Base-by-base conservation (phyloP, 768 basidiomycete genomes). In the Naematelia aurantialba region DNA sequence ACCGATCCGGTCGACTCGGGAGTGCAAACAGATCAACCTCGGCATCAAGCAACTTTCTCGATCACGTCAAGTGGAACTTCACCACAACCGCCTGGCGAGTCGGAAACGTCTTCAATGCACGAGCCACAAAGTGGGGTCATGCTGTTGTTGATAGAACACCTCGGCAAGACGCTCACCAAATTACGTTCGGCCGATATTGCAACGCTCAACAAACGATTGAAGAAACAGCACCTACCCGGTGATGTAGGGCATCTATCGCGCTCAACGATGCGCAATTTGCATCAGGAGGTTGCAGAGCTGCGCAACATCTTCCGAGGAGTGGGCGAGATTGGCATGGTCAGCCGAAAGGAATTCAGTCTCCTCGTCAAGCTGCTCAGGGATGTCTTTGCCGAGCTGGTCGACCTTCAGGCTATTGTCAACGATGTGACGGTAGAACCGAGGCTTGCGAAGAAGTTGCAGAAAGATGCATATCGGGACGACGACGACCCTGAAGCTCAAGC, bases 341-440 rank as follows among this genome's bases (percentile, higher is more conserved):
- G 86, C 10, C 82, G 89, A 30, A 87, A 85, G 64, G 96, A 99
- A 68, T 82, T 96, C 62, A 84, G 89, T 11, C 78, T 82, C 5
- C 77, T 99, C 52, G 84, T 97, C 80, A 91, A 87, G 70, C 78
- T 97, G 45, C 81, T 94, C 76, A 87, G 85, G 72, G 93, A 98
- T 61, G 77, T 86, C 22, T 89, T 98, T 63, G 80, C 80, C 44
- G 91, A 94, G 72, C 81, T 94, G 72, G 88, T 89, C 1, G 82
- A 87, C 63, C 79, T 97, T 68, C 85, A 92, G 52, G 83, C 85
- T 30, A 83, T 86, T 39, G 79, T 98, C 62, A 99, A 99, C 72
- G 87, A 93, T 56, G 81, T 97, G 45, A 87, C 91, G 48, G 82
- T 99, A 22, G 91, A 98, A 58, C 96, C 96, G 17, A 77, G 83